Conservation (phyloP, 164 flowering plant genomes). For the Annona cherimola region DNA sequence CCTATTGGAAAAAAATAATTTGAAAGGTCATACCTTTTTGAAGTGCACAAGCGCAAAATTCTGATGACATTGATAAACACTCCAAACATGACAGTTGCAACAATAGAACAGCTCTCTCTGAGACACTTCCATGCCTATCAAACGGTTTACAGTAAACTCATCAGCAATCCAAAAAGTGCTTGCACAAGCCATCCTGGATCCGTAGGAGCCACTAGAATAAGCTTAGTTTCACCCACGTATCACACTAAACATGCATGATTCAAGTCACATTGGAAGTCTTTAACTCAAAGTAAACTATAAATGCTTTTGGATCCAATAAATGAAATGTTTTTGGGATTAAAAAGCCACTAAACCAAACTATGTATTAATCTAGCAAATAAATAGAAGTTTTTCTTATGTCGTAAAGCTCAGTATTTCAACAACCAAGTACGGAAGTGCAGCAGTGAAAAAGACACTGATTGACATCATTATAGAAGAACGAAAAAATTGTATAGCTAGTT, state of each 20-base stretch:
- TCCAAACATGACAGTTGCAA: constrained; percentile 52
- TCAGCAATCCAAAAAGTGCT: not conserved
- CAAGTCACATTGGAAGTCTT: not conserved
- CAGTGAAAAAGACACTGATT: too few species aligned
- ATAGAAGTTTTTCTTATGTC: too few species aligned
- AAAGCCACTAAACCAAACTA: not conserved
- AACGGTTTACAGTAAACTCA: constrained; percentile 3
- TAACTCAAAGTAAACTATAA: not conserved
- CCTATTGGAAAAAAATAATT: not conserved
- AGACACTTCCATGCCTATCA: constrained; percentile 39
- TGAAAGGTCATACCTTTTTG: constrained; percentile 35
- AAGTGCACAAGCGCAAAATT: constrained; percentile 26
- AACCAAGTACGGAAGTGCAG: too few species aligned
- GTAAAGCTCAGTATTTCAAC: too few species aligned
- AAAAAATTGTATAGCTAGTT: not conserved
- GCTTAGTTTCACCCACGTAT: not conserved
- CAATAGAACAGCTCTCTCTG: constrained; percentile 34
- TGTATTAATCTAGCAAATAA: not conserved
- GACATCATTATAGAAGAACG: not conserved
- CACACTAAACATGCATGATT: not conserved
- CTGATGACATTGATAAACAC: constrained; percentile 42
- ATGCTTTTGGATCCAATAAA: not conserved
- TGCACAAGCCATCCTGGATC: not conserved
- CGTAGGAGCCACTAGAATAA: not conserved
- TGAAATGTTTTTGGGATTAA: too few species aligned